Base-by-base conservation (phyloP, 805 yeast genomes). In the Diddensiella santjacobensis region DNA sequence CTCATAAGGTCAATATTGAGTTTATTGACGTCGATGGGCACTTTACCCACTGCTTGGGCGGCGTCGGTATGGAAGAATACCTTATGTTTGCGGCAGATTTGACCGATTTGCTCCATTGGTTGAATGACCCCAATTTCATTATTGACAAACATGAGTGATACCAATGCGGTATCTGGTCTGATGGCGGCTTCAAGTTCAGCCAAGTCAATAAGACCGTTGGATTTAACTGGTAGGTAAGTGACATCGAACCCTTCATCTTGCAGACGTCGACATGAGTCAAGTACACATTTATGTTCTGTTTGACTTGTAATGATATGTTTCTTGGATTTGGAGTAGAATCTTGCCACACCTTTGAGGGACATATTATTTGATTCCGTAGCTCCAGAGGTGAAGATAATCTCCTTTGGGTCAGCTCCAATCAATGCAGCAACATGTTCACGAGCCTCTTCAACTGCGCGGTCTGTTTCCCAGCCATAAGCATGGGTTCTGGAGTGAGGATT, bases 391-490 rank as follows among this genome's bases (percentile, higher is more conserved):
- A 93, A 90, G 42, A 93, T 84, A 59, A 93, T 93, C 70, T 93
- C 99, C 71, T 91, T 91, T 47, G 98, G 87, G 65, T 93, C 96
- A 29, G 99, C 99, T 24, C 81, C 79, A 59, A 93, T 88, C 46
- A 93, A 78, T 24, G 74, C 74, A 2, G 99, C 98, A 45, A 93
- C 74, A 59, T 91, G 77, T 45, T 71, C 74, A 60, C 99, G 79
- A 3, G 99, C 96, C 44, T 71, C 71, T 63, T 93, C 99, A 15
- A 93, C 93, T 50, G 84, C 96, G 54, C 78, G 79, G 50, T 91
- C 96, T 2, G 99, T 87, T 71, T 93, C 99, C 99, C 99, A 93
- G 30, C 99, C 99, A 65, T 91, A 93, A 3, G 96, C 79, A 65
- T 93, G 99, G 1, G 99, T 93, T 50, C 93, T 81, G 3, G 96